A percentile compares a stretch with the other conserved stretches of the same genome.
Evolutionary conservation across 169 alveolate genomes (phyloP).

Genomic region (Fabrea salina): DNA sequence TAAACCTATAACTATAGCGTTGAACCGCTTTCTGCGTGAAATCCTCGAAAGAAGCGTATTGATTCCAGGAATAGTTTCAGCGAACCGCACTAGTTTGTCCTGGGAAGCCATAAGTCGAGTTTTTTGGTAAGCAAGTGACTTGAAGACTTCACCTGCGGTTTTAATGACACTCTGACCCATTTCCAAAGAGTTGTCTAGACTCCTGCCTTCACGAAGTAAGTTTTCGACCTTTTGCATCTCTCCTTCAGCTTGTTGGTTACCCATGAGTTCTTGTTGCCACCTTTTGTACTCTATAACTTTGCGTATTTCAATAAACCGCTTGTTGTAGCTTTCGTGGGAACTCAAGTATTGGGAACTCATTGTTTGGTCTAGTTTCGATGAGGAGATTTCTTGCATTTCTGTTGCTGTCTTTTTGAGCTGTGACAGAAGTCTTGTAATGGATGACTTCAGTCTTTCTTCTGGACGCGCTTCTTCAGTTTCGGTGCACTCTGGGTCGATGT

Average conservation of each 20-base stretch:
- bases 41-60: neutral
- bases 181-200: neutral
- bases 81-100: slow-evolving; percentile 23
- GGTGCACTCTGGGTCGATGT: neutral
- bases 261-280: slow-evolving; percentile 8
- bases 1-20: slow-evolving; percentile 26
- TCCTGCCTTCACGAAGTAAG: neutral
- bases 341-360: neutral
- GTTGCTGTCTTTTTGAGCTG: neutral
- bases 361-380: neutral
- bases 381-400: slow-evolving; percentile 9
- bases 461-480: neutral
- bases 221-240: neutral
- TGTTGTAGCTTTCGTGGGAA: neutral
- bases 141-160: neutral
- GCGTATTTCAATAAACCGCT: neutral
- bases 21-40: slow-evolving; percentile 12
- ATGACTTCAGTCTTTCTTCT: neutral
- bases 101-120: neutral
- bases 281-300: neutral
- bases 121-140: slow-evolving; percentile 22
- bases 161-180: neutral
- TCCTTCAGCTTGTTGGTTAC: neutral
- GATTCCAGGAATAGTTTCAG: slow-evolving; percentile 30
- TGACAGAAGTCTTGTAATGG: neutral